Percentiles rank a stretch among this genome's conserved stretches.
These are phyloP conservation scores for Carex sylvatica DNA, from an alignment of 202 grass and related monocot genomes.

Conservation along the genomic window DNA sequence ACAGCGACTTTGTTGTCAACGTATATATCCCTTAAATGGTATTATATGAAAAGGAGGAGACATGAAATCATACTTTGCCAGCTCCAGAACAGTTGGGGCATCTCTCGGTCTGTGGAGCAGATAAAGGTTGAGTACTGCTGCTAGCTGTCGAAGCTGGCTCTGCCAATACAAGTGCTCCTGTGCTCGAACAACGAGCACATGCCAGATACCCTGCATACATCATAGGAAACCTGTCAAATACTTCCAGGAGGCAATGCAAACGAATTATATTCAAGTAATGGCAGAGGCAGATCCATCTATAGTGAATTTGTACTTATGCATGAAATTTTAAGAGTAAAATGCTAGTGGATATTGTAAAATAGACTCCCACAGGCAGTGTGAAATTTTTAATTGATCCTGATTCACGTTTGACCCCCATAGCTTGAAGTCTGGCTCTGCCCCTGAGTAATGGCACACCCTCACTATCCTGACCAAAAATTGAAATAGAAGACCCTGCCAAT, in stretches of 20 bases:
- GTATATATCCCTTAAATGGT: background rate
- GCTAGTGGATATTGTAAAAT: too few species aligned
- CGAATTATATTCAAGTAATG: background rate
- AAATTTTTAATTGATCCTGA: too few species aligned
- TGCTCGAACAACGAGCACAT: constrained; percentile 94
- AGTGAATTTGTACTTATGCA: too few species aligned
- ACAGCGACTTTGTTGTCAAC: background rate
- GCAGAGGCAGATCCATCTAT: too few species aligned
- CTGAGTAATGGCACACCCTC: background rate
- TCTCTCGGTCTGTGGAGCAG: constrained; percentile 68
- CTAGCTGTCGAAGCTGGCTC: constrained; percentile 64
- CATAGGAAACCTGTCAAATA: background rate
- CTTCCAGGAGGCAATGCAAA: background rate
- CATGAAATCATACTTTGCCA: constrained; percentile 60
- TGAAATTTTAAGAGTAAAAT: too few species aligned
- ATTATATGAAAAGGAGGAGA: background rate
- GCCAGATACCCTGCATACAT: constrained; percentile 80
- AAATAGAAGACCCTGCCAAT: background rate
- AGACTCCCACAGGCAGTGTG: too few species aligned
- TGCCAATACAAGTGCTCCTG: constrained; percentile 65
- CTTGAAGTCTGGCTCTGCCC: too few species aligned
- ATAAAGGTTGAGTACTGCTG: constrained; percentile 50
- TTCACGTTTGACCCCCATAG: too few species aligned
- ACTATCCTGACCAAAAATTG: background rate
- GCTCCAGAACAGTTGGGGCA: constrained; percentile 91